Conservation (phyloP, 2,329 filamentous ascomycete species). For the Monosporascus sp. region DNA sequence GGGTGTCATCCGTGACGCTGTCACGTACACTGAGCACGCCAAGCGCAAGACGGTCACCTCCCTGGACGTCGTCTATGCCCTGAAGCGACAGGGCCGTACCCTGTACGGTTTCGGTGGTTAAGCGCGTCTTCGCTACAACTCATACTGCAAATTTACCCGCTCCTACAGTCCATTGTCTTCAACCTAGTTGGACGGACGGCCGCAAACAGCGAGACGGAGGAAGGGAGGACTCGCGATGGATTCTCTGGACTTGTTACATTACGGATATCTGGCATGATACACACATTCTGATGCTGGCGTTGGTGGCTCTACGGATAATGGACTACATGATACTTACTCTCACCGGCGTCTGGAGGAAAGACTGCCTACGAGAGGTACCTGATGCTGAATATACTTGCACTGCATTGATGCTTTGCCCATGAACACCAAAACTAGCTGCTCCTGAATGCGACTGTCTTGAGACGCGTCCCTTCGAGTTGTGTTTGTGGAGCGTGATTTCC, state of each 20-base stretch:
- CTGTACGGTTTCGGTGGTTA: slow-evolving; percentile 67
- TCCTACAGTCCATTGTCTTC: not conserved
- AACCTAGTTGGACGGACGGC: too few relatives aligned
- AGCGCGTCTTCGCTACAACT: slow-evolving; percentile 8
- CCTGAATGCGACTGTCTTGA: not conserved
- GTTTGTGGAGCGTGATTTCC: not conserved
- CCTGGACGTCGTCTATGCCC: slow-evolving; percentile 58
- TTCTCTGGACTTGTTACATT: slow-evolving; percentile 10
- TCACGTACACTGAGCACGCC: slow-evolving; percentile 79
- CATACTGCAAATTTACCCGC: slow-evolving; percentile 1
- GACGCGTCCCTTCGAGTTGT: not conserved
- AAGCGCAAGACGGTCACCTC: slow-evolving; percentile 71
- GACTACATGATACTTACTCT: slow-evolving; percentile 22
- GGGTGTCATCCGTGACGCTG: slow-evolving; percentile 72
- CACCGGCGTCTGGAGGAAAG: slow-evolving; percentile 14
- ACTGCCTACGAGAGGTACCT: slow-evolving; percentile 13
- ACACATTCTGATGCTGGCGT: slow-evolving; percentile 25
- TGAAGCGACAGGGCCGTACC: slow-evolving; percentile 61
- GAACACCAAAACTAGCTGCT: slow-evolving; percentile 4
- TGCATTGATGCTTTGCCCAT: slow-evolving; percentile 15
- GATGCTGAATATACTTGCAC: slow-evolving; percentile 23
- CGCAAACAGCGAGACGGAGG: too few relatives aligned
- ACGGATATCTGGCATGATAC: slow-evolving; percentile 26
- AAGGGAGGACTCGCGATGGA: not conserved
- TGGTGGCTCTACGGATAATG: slow-evolving; percentile 23